Evolutionary conservation across 164 flowering plant species (phyloP), one percentile per base, ranked within the genome.

Genomic region (Chimonanthus praecox): DNA sequence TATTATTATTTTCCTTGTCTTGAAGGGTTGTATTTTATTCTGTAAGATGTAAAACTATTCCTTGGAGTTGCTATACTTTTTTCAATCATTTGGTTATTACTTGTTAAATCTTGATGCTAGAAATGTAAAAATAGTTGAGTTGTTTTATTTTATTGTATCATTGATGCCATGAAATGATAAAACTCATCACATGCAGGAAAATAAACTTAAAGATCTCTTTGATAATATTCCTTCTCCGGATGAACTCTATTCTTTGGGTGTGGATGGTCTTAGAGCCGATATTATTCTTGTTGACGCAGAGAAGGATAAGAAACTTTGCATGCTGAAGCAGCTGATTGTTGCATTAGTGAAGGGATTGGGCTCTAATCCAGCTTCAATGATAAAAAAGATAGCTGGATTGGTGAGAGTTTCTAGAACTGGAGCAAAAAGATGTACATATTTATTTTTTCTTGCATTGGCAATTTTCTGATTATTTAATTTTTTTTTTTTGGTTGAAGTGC

Each of bases 301-400:
- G 74, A 95, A 87, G 79, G 99, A 95, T 83, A 95, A 89, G 84
- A 95, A 95, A 83, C 83, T 95, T 68, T 84, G 86, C 20, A 88
- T 87, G 97, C 83, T 95, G 71, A 93, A 92, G 89, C 94, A 93
- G 76, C 85, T 93, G 64, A 89, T 83, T 72, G 80, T 84, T 69
- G 81, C 95, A 58, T 80, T 89, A 51, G 98, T 90, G 72, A 90
- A 84, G 82, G 98, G 98, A 73, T 76, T 89, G 76, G 87, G 82
- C 81, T 84, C 97, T 71, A 90, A 90, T 82, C 92, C 97, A 72
- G 90, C 97, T 68, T 87, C 97, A 68, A 79, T 90, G 80, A 88
- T 93, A 9, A 95, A 92, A 78, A 95, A 93, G 81, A 92, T 95
- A 75, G 97, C 99, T 47, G 94, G 87, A 83, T 76, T 93, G 90